These are phyloP conservation scores for Tetrahymena thermophila DNA, from an alignment of 73 alveolate species.

Conservation along the genomic window DNA sequence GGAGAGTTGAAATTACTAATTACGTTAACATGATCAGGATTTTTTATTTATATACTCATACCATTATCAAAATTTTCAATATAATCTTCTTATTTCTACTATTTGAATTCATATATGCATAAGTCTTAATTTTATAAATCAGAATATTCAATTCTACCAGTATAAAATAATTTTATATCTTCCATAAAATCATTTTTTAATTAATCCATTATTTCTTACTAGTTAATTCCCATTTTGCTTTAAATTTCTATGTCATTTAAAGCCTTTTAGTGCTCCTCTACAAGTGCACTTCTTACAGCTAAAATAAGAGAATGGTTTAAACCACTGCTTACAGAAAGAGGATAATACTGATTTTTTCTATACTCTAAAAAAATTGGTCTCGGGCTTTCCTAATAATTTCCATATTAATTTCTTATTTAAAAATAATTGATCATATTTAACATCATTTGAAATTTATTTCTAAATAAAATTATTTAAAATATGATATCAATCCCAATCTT, in stretches of 20 bases:
- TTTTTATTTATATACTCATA: background rate
- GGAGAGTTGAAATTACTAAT: background rate
- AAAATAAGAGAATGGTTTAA: background rate
- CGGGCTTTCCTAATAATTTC: background rate
- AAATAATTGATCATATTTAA: background rate
- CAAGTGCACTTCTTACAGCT: background rate
- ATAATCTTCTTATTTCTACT: background rate
- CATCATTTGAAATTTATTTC: background rate
- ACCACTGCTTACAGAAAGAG: background rate
- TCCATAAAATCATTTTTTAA: background rate
- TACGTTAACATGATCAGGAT: background rate
- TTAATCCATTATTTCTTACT: background rate
- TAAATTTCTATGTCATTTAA: background rate
- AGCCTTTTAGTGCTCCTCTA: background rate
- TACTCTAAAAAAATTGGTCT: background rate
- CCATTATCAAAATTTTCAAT: background rate
- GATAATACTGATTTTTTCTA: background rate
- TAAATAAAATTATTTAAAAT: background rate
- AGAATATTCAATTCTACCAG: background rate
- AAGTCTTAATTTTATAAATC: background rate
- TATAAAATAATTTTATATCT: background rate
- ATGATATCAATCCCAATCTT: background rate
- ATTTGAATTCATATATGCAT: background rate
- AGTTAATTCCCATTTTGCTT: background rate
- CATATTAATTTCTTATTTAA: background rate